Percentiles rank a stretch among this genome's conserved stretches.
Evolutionary conservation across 768 basidiomycete species (phyloP).

Genomic region (Mrakia gelida): DNA sequence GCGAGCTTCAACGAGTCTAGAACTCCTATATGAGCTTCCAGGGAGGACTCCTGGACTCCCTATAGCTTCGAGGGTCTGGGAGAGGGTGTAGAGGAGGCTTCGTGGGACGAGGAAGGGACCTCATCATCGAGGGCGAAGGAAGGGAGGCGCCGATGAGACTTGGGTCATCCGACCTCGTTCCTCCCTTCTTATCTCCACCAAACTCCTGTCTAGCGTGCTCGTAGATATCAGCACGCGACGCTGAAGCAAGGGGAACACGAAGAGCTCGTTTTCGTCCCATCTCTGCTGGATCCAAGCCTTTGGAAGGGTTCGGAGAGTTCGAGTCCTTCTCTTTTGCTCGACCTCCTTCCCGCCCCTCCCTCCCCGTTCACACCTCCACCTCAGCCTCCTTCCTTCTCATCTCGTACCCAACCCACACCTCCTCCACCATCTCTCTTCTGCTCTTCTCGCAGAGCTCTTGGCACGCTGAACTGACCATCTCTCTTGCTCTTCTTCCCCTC

Average conservation of each 20-base stretch:
- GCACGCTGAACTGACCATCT: neutral
- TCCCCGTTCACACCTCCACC: neutral
- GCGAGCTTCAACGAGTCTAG: too few relatives aligned
- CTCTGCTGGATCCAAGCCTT: too few relatives aligned
- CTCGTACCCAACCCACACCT: too few relatives aligned
- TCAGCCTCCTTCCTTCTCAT: neutral
- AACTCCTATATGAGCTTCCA: too few relatives aligned
- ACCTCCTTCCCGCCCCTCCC: neutral
- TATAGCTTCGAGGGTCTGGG: too few relatives aligned
- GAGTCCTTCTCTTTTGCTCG: neutral
- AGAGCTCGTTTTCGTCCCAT: neutral
- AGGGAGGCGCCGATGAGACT: neutral
- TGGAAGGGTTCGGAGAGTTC: too few relatives aligned
- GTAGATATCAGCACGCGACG: neutral
- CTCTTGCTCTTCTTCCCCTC: neutral
- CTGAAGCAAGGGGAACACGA: neutral
- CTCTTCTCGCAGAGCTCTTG: neutral
- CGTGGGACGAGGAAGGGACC: constrained; percentile 30
- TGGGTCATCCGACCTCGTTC: constrained; percentile 19
- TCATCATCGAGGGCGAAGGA: neutral
- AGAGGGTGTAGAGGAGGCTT: neutral
- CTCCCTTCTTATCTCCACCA: neutral
- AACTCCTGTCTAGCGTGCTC: neutral
- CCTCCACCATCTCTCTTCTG: neutral
- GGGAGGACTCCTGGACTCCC: too few relatives aligned